Evolutionary conservation across 164 flowering plant genomes (phyloP).

Genomic region (Kingdonia uniflora): DNA sequence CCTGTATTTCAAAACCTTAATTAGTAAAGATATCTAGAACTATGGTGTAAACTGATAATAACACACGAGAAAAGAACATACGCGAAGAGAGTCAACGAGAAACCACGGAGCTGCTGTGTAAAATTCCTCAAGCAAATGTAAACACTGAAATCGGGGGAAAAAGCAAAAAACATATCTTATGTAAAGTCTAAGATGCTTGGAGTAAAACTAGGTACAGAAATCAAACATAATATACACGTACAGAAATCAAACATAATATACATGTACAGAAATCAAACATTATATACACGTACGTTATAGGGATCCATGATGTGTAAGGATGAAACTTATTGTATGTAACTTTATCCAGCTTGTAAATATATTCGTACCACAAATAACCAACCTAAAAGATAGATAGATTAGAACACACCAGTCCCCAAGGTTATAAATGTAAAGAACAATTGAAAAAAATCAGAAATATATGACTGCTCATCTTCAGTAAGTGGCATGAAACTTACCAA

Average conservation of each 20-base stretch:
- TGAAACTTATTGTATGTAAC: slow-evolving; percentile 80
- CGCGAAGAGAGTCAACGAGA: slow-evolving; percentile 89
- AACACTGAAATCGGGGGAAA: slow-evolving; percentile 47
- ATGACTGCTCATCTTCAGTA: no score
- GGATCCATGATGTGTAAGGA: slow-evolving; percentile 99
- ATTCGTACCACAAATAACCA: slow-evolving; percentile 90
- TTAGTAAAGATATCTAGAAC: not conserved
- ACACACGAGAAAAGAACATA: slow-evolving; percentile 28
- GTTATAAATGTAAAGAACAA: slow-evolving; percentile 2
- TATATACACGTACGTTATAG: slow-evolving; percentile 69
- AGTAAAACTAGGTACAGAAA: no score
- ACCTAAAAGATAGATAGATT: slow-evolving; percentile 27
- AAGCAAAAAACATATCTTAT: no score
- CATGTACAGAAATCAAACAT: no score
- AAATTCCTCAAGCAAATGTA: slow-evolving; percentile 88
- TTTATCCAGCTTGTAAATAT: slow-evolving; percentile 89
- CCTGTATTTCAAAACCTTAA: slow-evolving; percentile 28
- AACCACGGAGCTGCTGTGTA: slow-evolving; percentile 79
- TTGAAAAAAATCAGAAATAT: no score
- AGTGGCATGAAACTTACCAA: slow-evolving; percentile 40
- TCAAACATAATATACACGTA: no score
- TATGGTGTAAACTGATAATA: not conserved
- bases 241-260: no score
- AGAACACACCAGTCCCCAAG: not conserved
- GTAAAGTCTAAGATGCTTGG: no score